phyloP scores from a whole-genome alignment of 2,329 filamentous ascomycete genomes.

The Exophiala calicioides region DNA sequence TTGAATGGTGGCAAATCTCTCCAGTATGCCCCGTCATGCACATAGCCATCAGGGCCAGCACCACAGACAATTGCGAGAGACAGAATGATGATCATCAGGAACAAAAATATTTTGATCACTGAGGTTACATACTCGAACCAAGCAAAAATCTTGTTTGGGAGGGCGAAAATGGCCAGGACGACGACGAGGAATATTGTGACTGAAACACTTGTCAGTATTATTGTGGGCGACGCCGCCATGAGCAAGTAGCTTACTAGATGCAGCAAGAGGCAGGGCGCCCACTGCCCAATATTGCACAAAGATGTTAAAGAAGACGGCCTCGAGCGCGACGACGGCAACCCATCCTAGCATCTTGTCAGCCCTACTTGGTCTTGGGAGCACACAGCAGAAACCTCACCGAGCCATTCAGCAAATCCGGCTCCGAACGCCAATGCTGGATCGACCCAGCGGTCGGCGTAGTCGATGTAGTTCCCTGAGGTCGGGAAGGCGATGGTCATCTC shows the following conservation, averaged over 20 bases:
- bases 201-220: constrained; percentile 11
- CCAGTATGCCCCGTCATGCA: constrained; percentile 38
- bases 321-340: constrained; percentile 28
- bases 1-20: constrained; percentile 36
- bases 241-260: constrained; percentile 10
- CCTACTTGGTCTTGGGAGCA: background rate
- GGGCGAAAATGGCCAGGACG: constrained; percentile 30
- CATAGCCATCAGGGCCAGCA: constrained; percentile 41
- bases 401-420: constrained; percentile 34
- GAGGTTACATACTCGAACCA: constrained; percentile 42
- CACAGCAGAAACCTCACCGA: constrained; percentile 8
- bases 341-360: constrained; percentile 21
- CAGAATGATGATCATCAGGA: constrained; percentile 41
- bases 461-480: constrained; percentile 41
- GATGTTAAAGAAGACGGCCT: constrained; percentile 31
- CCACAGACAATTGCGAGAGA: constrained; percentile 42
- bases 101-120: constrained; percentile 41
- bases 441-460: constrained; percentile 42
- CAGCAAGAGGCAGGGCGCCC: constrained; percentile 17
- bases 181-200: constrained; percentile 31
- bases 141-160: constrained; percentile 38
- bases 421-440: constrained; percentile 44
- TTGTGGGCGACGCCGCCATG: no score
- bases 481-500: constrained; percentile 45
- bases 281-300: constrained; percentile 33